Conservation (phyloP, 1,139 yeast genomes). For the Blastobotrys serpentis region DNA sequence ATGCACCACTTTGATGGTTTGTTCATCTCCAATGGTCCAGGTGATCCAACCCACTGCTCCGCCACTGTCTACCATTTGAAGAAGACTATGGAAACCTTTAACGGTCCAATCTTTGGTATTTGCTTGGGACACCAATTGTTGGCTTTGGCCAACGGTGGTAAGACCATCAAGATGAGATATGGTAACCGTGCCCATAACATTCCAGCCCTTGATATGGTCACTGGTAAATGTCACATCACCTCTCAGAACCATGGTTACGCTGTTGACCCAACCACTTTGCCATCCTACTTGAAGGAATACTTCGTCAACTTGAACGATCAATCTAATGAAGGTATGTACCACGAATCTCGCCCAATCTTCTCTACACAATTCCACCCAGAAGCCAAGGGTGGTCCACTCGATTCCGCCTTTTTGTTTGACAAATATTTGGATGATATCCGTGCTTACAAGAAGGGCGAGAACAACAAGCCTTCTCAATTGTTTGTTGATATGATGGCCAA, state of each 20-base stretch:
- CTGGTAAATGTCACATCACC: conserved; percentile 97
- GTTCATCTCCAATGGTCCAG: conserved; percentile 96
- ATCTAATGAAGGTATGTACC: conserved; percentile 98
- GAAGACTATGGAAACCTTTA: conserved; percentile 63
- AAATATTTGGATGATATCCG: conserved; percentile 74
- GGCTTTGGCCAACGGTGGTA: conserved; percentile 95
- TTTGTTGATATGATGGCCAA: conserved; percentile 79
- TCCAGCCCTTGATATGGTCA: conserved; percentile 90
- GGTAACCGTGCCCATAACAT: conserved; percentile 99
- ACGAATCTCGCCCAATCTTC: conserved; percentile 81
- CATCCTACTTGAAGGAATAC: conserved; percentile 83
- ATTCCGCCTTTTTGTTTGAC: conserved; percentile 86
- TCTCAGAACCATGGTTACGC: conserved; percentile 99
- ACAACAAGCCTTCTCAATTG: conserved; percentile 55
- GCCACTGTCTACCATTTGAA: conserved; percentile 73
- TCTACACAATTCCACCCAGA: conserved; percentile 99
- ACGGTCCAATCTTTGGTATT: conserved; percentile 85
- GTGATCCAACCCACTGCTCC: conserved; percentile 94
- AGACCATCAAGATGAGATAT: conserved; percentile 85
- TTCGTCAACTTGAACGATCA: conserved; percentile 96
- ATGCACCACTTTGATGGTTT: conserved; percentile 93
- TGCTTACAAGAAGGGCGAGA: conserved; percentile 52
- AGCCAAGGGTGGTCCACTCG: conserved; percentile 98
- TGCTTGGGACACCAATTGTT: conserved; percentile 98
- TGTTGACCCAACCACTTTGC: conserved; percentile 76